Conservation (phyloP, 2,329 filamentous ascomycete genomes). For the Alternaria novae-zelandiae region DNA sequence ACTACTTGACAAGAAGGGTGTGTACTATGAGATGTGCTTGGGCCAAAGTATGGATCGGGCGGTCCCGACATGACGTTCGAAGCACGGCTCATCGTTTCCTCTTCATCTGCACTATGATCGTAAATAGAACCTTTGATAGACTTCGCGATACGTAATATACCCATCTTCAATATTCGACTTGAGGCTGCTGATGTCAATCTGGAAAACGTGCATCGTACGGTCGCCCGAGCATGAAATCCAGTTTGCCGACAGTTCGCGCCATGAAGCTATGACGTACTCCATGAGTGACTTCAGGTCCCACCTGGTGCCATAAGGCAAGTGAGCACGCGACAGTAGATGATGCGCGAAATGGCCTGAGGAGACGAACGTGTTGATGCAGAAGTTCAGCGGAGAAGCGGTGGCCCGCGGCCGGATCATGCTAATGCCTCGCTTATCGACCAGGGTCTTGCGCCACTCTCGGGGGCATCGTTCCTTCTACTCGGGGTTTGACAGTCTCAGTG, state of each 20-base stretch:
- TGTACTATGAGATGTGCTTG: slow-evolving; percentile 55
- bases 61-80: slow-evolving; percentile 20
- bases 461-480: background rate
- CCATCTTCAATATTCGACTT: background rate
- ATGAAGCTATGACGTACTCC: background rate
- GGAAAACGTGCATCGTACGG: background rate
- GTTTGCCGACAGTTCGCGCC: background rate
- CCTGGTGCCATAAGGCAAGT: background rate
- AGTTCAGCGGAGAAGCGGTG: background rate
- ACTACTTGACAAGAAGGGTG: slow-evolving; percentile 45
- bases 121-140: background rate
- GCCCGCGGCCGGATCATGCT: slow-evolving; percentile 7
- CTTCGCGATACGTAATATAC: background rate
- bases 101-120: background rate
- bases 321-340: background rate
- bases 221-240: background rate
- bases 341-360: background rate
- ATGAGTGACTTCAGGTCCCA: background rate
- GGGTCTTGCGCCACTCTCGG: slow-evolving; percentile 4
- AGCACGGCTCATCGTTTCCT: background rate
- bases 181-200: background rate
- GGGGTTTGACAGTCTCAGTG: no score
- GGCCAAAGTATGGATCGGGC: slow-evolving; percentile 50
- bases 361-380: slow-evolving; percentile 8
- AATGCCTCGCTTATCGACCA: slow-evolving; percentile 1